Base-by-base conservation (phyloP, 1,139 yeast genomes). In the Nakaseomyces delphensis region DNA sequence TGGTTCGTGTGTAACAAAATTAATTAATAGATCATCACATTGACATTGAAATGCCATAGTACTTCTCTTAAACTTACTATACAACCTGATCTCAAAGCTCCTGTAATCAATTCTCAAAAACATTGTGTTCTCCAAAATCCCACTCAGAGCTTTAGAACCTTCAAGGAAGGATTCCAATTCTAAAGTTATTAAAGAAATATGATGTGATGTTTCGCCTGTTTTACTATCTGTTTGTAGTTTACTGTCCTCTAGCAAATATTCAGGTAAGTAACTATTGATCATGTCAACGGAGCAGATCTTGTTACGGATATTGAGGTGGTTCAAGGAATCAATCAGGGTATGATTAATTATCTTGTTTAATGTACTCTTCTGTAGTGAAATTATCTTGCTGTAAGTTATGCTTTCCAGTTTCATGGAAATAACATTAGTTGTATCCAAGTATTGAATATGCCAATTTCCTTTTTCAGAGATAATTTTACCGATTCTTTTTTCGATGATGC, bases 331-430 rank as follows among this genome's bases (percentile, higher is more conserved):
- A 14, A 77, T 67, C 5, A 82, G 69, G 68, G 80, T 69, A 49
- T 80, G 82, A 46, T 78, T 76, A 41, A 80, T 71, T 41, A 82
- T 73, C 63, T 71, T 72, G 44, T 79, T 77, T 2, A 82, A 71
- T 24, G 83, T 73, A 10, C 70, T 55, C 28, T 69, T 71, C 11
- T 80, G 70, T 36, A 81, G 60, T 2, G 66, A 61, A 42, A 68
- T 63, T 45, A 80, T 72, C 47, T 72, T 75, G 39, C 66, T 66
- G 53, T 77, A 78, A 23, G 63, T 72, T 66, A 55, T 71, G 54
- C 47, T 59, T 51, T 46, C 65, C 52, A 50, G 56, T 50, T 49
- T 59, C 40, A 44, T 54, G 10, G 53, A 55, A 10, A 52, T 45
- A 3, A 51, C 59, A 47, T 52, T 45, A 38, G 59, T 48, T 45